These are phyloP conservation scores for Colletotrichum sublineola DNA, from an alignment of 2,329 filamentous ascomycete species.

Conservation along the genomic window DNA sequence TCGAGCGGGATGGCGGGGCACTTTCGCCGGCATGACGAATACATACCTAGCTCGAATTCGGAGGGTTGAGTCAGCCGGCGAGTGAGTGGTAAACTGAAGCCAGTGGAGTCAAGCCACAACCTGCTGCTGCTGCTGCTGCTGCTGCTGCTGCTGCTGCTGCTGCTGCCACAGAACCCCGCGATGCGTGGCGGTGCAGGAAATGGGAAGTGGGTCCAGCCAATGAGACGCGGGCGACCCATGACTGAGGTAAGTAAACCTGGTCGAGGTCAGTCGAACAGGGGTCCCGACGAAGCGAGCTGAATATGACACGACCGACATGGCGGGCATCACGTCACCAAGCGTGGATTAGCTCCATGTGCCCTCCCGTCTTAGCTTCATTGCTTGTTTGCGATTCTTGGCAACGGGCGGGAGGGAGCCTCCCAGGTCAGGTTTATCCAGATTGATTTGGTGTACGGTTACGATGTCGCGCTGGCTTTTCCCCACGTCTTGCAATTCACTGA, in stretches of 20 bases:
- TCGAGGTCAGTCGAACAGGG: conserved; percentile 8
- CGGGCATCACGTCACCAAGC: conserved; percentile 40
- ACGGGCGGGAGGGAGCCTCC: background rate
- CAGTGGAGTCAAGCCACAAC: background rate
- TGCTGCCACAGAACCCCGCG: conserved; percentile 17
- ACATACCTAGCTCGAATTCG: conserved; percentile 5
- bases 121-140: too few relatives aligned
- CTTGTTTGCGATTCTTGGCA: conserved; percentile 38
- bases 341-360: conserved; percentile 28
- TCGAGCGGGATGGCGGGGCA: conserved; percentile 16
- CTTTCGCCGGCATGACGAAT: conserved; percentile 26
- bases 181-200: conserved; percentile 18
- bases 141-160: background rate
- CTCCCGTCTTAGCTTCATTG: conserved; percentile 25
- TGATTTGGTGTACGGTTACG: too few relatives aligned
- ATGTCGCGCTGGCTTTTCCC: conserved; percentile 1
- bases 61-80: conserved; percentile 39
- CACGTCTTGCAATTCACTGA: background rate
- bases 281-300: conserved; percentile 17
- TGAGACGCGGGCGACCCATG: background rate
- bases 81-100: background rate
- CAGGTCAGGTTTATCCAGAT: background rate
- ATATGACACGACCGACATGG: conserved; percentile 8
- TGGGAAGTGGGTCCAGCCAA: background rate
- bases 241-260: too few relatives aligned